Percentiles rank a stretch among this genome's conserved stretches.
phyloP scores from a whole-genome alignment of 257 asterid species.

The Ilex aquifolium region DNA sequence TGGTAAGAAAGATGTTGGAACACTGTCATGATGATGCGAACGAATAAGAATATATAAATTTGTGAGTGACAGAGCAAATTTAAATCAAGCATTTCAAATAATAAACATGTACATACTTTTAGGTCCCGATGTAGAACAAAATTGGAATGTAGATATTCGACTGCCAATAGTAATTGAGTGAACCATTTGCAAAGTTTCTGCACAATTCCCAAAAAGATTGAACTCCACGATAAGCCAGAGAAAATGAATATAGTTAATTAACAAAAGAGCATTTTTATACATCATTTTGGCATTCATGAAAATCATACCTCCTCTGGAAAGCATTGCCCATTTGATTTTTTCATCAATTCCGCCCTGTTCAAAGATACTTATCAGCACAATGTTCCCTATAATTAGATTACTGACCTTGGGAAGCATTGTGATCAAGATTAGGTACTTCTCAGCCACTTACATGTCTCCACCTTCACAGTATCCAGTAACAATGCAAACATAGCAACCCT shows the following conservation, averaged over 20 bases:
- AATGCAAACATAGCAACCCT: constrained; percentile 99
- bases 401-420: not conserved
- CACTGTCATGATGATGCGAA: constrained; percentile 51
- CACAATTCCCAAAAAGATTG: constrained; percentile 16
- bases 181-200: constrained; percentile 96
- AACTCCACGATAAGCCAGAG: not conserved
- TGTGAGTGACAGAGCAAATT: constrained; percentile 9
- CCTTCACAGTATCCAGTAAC: constrained; percentile 98
- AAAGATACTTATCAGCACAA: constrained; percentile 16
- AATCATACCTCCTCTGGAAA: constrained; percentile 87
- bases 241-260: not conserved
- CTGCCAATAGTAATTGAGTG: constrained; percentile 84
- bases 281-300: not conserved
- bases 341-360: constrained; percentile 95
- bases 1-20: constrained; percentile 94
- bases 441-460: constrained; percentile 85
- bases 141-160: constrained; percentile 93
- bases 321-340: constrained; percentile 77
- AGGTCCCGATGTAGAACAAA: constrained; percentile 95
- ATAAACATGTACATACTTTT: constrained; percentile 40
- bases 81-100: constrained; percentile 11
- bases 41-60: constrained; percentile 18
- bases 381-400: not conserved
- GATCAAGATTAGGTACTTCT: not conserved
- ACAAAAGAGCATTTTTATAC: too few species aligned